Base-by-base conservation (phyloP, 2,329 filamentous ascomycete species). In the Cercospora sp. region DNA sequence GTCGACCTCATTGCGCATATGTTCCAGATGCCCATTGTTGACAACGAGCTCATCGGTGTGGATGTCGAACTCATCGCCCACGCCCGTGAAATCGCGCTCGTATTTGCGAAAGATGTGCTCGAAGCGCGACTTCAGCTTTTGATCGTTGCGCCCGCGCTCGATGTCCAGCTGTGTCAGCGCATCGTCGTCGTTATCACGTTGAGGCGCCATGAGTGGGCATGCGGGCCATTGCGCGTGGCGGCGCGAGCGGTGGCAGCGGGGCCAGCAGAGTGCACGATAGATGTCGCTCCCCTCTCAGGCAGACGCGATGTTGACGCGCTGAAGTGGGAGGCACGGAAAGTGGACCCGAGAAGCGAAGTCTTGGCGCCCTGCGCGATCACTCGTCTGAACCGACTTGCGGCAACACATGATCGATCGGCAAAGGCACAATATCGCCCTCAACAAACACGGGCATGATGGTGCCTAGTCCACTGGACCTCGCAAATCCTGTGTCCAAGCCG, bases 1-100 rank as follows among this genome's bases (percentile, higher is more conserved):
- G 80, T 87, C 82, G 71, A 85, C 80, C 77, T 90, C 84, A 79
- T 87, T 78, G 76, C 81, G 75, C 85, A 92, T 88, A 75, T 87
- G 78, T 61, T 86, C 78, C 63, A 97, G 78, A 80, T 98, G 95
- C 0, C 95, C 94, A 83, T 97, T 95, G 79, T 98, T 87, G 65
- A 97, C 89, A n/a, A 96, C 85, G 58, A 98, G 89, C 67, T 91
- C 84, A 64, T 92, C 93, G 0, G 91, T 94, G 60, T 84, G 83
- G 66, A 97, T 83, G 78, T 98, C 92, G 74, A 98, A 93, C 80
- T 97, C 93, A 79, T 98, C 94, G 64, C 90, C 93, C 61, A 94
- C 85, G 4, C 89, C 91, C 1, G 89, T 88, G 75, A 97, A 97
- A 77, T 97, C 91, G 71, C 85, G 89, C 63, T 70, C 72, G 61